phyloP scores from a whole-genome alignment of 2,329 filamentous ascomycete species.

The Aspergillus latus region DNA sequence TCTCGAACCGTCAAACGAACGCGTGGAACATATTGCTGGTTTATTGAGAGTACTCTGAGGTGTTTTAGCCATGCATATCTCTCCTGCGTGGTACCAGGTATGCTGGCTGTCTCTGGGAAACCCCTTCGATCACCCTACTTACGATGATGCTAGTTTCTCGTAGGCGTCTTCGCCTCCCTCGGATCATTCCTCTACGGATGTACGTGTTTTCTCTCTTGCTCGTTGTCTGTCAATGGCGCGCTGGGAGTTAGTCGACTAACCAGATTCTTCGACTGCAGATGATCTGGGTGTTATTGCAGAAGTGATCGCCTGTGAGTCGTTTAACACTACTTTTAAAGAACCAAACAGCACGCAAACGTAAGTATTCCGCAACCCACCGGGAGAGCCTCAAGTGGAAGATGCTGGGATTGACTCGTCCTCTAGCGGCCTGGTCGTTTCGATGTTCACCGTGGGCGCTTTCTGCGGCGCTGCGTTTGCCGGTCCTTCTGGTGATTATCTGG shows the following conservation, averaged over 20 bases:
- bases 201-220: slow-evolving; percentile 17
- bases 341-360: slow-evolving; percentile 33
- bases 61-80: slow-evolving; percentile 50
- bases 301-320: slow-evolving; percentile 48
- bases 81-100: slow-evolving; percentile 60
- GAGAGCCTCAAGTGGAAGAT: neutral
- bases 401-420: neutral
- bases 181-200: slow-evolving; percentile 60
- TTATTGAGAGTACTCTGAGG: slow-evolving; percentile 1
- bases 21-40: slow-evolving; percentile 1
- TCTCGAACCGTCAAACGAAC: neutral
- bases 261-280: slow-evolving; percentile 29
- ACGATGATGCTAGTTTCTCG: slow-evolving; percentile 50
- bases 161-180: slow-evolving; percentile 59
- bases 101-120: slow-evolving; percentile 10
- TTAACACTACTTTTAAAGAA: slow-evolving; percentile 31
- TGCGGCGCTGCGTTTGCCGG: slow-evolving; percentile 67
- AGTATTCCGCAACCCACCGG: slow-evolving; percentile 5
- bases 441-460: slow-evolving; percentile 76
- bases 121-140: slow-evolving; percentile 10
- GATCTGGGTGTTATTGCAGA: slow-evolving; percentile 62
- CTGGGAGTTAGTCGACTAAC: slow-evolving; percentile 5
- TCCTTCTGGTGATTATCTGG: slow-evolving; percentile 61
- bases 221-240: neutral
- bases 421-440: slow-evolving; percentile 69